These are phyloP conservation scores for Candida sanyaensis DNA, from an alignment of 1,139 yeast genomes.

Conservation along the genomic window DNA sequence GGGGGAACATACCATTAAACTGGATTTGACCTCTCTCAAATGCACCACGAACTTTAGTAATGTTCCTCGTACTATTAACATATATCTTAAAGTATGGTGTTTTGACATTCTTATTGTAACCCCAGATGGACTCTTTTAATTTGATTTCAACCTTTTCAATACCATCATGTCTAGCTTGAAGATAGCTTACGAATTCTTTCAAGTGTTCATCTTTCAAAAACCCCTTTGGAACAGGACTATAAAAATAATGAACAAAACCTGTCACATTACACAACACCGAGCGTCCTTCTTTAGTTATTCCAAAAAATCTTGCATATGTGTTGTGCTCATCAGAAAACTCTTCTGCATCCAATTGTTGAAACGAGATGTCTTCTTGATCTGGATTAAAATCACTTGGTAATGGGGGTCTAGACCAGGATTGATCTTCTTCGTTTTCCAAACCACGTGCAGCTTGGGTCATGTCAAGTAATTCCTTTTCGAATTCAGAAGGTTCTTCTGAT, in stretches of 20 bases:
- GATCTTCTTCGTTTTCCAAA: slow-evolving; percentile 42
- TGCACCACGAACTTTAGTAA: slow-evolving; percentile 68
- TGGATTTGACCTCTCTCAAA: slow-evolving; percentile 85
- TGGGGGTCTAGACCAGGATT: slow-evolving; percentile 64
- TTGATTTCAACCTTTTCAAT: slow-evolving; percentile 63
- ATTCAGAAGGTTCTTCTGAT: slow-evolving; percentile 54
- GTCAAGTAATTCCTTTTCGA: slow-evolving; percentile 63
- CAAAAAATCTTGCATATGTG: slow-evolving; percentile 80
- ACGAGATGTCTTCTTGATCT: slow-evolving; percentile 53
- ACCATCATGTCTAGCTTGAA: slow-evolving; percentile 56
- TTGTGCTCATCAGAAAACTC: slow-evolving; percentile 64
- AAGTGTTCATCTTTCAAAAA: slow-evolving; percentile 60
- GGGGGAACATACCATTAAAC: slow-evolving; percentile 60
- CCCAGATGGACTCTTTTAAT: slow-evolving; percentile 90
- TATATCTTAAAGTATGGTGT: slow-evolving; percentile 78
- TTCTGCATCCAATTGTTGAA: slow-evolving; percentile 96
- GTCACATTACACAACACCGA: slow-evolving; percentile 88
- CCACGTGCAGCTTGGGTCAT: slow-evolving; percentile 51
- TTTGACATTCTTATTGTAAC: slow-evolving; percentile 77
- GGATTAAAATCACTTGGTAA: slow-evolving; percentile 53
- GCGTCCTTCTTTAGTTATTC: slow-evolving; percentile 84
- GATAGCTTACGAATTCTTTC: slow-evolving; percentile 45
- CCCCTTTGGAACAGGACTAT: slow-evolving; percentile 87
- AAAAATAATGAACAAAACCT: slow-evolving; percentile 88
- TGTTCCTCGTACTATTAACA: slow-evolving; percentile 63